Conservation (phyloP, 2,329 filamentous ascomycete species). For the Epicoccum sorghinum region DNA sequence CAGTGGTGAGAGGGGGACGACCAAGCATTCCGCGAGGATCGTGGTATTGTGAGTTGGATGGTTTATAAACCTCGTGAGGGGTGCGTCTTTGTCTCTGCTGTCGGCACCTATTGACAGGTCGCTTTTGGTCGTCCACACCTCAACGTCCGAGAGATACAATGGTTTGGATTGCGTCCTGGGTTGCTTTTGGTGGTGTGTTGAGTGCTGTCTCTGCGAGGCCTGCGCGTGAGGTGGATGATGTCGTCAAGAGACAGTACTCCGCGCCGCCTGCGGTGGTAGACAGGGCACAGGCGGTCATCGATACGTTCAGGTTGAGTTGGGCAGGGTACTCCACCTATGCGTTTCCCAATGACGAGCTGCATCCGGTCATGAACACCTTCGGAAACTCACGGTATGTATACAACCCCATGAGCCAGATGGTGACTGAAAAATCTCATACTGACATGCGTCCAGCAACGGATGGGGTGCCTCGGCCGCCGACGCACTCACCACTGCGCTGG, state of each 20-base stretch:
- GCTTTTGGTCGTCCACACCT: no score
- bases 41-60: no score
- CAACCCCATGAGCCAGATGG: neutral
- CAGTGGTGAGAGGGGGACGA: no score
- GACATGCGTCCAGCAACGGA: constrained; percentile 64
- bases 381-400: constrained; percentile 69
- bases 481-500: constrained; percentile 76
- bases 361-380: constrained; percentile 68
- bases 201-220: constrained; percentile 4
- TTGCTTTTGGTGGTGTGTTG: constrained; percentile 13
- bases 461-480: constrained; percentile 88
- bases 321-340: constrained; percentile 70
- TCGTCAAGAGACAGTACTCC: constrained; percentile 20
- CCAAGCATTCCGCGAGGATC: no score
- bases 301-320: constrained; percentile 44
- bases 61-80: no score
- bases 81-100: no score
- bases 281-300: constrained; percentile 43
- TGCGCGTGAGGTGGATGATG: neutral
- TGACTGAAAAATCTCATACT: neutral
- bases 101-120: no score
- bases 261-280: constrained; percentile 4
- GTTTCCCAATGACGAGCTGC: constrained; percentile 77
- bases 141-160: neutral
- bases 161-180: constrained; percentile 8